Base-by-base conservation (phyloP, 2,329 filamentous ascomycete species). In the Cephalotrichum gorgonifer region DNA sequence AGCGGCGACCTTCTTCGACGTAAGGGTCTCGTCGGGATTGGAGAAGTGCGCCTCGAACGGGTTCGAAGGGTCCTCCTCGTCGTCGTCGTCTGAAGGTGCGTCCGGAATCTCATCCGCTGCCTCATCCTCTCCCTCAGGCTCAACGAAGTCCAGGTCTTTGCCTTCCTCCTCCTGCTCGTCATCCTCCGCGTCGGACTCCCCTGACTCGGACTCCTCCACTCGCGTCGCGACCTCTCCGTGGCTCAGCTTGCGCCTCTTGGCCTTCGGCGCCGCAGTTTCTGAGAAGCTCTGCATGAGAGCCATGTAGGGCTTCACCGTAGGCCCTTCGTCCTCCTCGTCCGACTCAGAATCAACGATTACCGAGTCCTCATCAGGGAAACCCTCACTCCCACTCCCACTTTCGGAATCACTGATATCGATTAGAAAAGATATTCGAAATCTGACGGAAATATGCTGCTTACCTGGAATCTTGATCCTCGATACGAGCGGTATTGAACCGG, bases 11-110 rank as follows among this genome's bases (percentile, higher is more conserved):
- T 69, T 76, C 55, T 68, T 66, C 2, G 74, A 67, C 7, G 88
- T 66, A 39, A 75, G 65, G 6, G 74, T 71, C 44, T 85, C 78
- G 43, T 90, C 76, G 0, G 82, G 79, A 39, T 73, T 73, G 30
- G 80, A 78, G 61, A 94, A 95, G 65, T 96, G 91, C 7, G 71
- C 67, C 54, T 93, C 85, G 59, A 94, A 96, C 0, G 88, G 85
- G 62, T 95, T 86, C 2, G 64, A 67, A 26, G 69, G 62, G 54
- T 79, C 72, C 44, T 75, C 72, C 14, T 76, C 71, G 41, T 78
- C 75, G 44, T 73, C 70, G 20, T 74, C 74, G 9, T 69, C 64
- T 0, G 22, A 39, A 17, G 61, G 64, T 6, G 64, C 62, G 12
- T 68, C 64, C 14, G 65, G 55, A 35, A 35, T 33, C 49, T 52